Conservation (phyloP, 2,329 filamentous ascomycete species). For the Botryotinia narcissicola region DNA sequence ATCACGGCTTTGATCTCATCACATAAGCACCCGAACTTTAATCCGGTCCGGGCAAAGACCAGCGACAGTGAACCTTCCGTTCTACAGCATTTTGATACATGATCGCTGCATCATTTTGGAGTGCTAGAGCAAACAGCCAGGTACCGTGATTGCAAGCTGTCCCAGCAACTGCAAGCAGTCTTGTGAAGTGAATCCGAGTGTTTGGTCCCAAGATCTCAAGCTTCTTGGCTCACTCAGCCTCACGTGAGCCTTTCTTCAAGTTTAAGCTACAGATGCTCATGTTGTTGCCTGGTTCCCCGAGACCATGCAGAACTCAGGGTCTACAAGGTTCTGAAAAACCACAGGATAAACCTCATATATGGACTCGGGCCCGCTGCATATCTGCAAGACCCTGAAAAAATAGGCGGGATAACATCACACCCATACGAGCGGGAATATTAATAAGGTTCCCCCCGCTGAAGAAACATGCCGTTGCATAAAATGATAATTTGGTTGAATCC, state of each 20-base stretch:
- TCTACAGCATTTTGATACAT: background rate
- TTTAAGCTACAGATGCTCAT: background rate
- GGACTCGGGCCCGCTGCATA: slow-evolving; percentile 16
- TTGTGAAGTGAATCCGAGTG: background rate
- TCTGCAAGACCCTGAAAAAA: slow-evolving; percentile 4
- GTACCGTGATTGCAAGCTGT: background rate
- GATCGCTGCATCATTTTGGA: background rate
- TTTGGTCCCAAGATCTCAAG: background rate
- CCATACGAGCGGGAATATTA: background rate
- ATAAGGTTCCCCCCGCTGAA: background rate
- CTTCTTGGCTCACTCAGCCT: background rate
- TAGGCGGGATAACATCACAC: slow-evolving; percentile 1
- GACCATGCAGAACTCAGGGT: slow-evolving; percentile 14
- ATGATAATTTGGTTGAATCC: background rate
- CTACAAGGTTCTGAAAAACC: background rate
- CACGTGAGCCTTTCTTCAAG: background rate
- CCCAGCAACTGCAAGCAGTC: background rate
- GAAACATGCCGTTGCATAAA: background rate
- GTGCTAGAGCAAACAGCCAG: background rate
- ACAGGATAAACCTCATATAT: background rate
- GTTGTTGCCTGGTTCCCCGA: background rate
- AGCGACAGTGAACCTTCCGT: background rate
- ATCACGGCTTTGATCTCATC: background rate
- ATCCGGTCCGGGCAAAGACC: background rate
- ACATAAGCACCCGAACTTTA: background rate